These are phyloP conservation scores for Beta vulgaris DNA, from an alignment of 148 eudicot genomes.

Conservation along the genomic window DNA sequence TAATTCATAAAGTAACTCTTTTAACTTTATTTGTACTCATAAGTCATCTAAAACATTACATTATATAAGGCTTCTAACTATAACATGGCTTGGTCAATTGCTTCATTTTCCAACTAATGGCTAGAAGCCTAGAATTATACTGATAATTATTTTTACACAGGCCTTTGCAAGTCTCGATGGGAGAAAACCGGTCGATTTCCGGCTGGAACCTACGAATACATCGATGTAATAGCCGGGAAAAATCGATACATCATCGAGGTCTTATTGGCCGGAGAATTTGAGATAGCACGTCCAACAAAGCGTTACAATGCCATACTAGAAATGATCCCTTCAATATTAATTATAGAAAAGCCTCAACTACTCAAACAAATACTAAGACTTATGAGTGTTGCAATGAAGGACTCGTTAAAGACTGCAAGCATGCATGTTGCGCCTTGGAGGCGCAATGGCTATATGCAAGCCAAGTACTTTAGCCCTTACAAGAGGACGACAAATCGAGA, in stretches of 20 bases:
- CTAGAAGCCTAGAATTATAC: too few relatives aligned
- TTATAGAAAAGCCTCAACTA: constrained; percentile 42
- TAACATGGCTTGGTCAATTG: not conserved
- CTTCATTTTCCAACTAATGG: not conserved
- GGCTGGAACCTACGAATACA: constrained; percentile 65
- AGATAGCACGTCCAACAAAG: constrained; percentile 56
- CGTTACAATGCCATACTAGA: constrained; percentile 42
- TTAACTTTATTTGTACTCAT: too few relatives aligned
- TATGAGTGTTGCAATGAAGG: constrained; percentile 59
- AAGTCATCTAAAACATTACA: too few relatives aligned
- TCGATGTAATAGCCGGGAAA: constrained; percentile 44
- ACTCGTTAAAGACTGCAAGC: constrained; percentile 46
- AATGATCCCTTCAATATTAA: constrained; percentile 40
- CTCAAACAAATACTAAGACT: constrained; percentile 53
- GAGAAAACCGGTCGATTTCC: constrained; percentile 45
- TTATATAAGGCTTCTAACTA: too few relatives aligned
- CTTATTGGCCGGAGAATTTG: constrained; percentile 42
- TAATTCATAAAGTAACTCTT: too few relatives aligned
- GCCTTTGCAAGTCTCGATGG: constrained; percentile 88
- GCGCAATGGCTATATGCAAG: constrained; percentile 52
- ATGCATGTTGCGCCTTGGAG: constrained; percentile 80
- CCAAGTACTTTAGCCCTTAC: constrained; percentile 62
- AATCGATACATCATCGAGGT: constrained; percentile 61
- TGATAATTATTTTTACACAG: constrained; percentile 28
- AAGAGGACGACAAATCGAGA: constrained; percentile 48